Conservation (phyloP, 2,329 filamentous ascomycete species). For the Hymenoscyphus occultus region DNA sequence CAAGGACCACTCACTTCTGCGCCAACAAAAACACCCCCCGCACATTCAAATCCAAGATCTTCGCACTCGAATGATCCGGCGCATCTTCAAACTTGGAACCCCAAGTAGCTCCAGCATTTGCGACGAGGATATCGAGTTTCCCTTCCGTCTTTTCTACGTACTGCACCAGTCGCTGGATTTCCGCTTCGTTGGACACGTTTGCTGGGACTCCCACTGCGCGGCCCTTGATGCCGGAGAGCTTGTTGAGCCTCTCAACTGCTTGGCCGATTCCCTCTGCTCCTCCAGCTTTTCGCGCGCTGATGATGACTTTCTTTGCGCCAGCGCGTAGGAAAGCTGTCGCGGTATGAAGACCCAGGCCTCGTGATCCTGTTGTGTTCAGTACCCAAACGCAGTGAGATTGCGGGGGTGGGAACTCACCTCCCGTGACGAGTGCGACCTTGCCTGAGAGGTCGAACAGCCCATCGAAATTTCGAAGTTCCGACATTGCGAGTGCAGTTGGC, state of each 20-base stretch:
- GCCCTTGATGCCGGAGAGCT: constrained; percentile 55
- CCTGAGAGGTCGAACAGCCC: constrained; percentile 24
- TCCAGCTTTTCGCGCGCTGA: constrained; percentile 67
- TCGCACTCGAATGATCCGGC: constrained; percentile 12
- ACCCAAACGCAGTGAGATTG: background rate
- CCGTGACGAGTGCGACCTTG: constrained; percentile 34
- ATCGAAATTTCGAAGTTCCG: constrained; percentile 24
- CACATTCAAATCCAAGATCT: constrained; percentile 16
- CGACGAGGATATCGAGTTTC: constrained; percentile 42
- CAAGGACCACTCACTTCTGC: constrained; percentile 48
- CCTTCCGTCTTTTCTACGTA: constrained; percentile 54
- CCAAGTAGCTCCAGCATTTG: constrained; percentile 15
- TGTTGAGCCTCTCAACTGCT: constrained; percentile 64
- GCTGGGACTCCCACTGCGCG: constrained; percentile 63
- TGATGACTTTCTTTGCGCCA: constrained; percentile 68
- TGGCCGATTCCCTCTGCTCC: constrained; percentile 55
- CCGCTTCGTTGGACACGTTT: constrained; percentile 58
- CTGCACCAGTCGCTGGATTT: constrained; percentile 58
- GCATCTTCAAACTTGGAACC: constrained; percentile 15
- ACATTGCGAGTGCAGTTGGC: constrained; percentile 15
- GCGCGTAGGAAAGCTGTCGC: constrained; percentile 66
- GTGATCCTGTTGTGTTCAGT: constrained; percentile 37
- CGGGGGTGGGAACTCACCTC: constrained; percentile 22
- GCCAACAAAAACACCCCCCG: constrained; percentile 13
- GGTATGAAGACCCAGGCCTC: constrained; percentile 61